These are phyloP conservation scores for Blepharisma stoltei DNA, from an alignment of 73 alveolate species.

Conservation along the genomic window DNA sequence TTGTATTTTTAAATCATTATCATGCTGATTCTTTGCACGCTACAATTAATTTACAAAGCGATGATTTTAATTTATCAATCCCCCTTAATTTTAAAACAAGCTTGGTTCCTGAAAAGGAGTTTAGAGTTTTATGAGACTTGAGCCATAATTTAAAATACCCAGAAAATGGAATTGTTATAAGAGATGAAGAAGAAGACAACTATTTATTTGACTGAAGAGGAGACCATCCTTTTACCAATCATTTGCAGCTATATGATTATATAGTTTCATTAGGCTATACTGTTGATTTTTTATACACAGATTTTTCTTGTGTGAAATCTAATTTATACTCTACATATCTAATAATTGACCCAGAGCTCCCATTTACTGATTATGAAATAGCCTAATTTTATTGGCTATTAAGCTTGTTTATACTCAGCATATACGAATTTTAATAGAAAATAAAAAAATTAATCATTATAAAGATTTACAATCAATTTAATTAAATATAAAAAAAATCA, in stretches of 20 bases:
- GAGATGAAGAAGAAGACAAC: slow-evolving; percentile 41
- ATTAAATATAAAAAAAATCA: slow-evolving; percentile 38
- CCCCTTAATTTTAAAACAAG: background rate
- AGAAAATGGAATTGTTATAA: slow-evolving; percentile 47
- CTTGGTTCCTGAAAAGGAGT: slow-evolving; percentile 42
- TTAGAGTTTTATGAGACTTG: slow-evolving; percentile 41
- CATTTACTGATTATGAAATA: slow-evolving; percentile 43
- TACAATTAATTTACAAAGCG: background rate
- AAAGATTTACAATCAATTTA: no score
- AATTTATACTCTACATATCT: slow-evolving; percentile 34
- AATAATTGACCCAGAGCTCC: slow-evolving; percentile 56
- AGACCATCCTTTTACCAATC: slow-evolving; percentile 63
- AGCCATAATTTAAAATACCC: slow-evolving; percentile 57
- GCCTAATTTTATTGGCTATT: no score
- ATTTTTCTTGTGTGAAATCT: slow-evolving; percentile 45
- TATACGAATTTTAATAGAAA: no score
- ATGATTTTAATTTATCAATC: background rate
- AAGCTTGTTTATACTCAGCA: no score
- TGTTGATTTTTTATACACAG: slow-evolving; percentile 41
- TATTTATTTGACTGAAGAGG: slow-evolving; percentile 66
- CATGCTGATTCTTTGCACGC: no score
- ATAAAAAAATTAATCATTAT: no score
- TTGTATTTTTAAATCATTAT: background rate
- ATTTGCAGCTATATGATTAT: slow-evolving; percentile 40
- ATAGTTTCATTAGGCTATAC: slow-evolving; percentile 37